A percentile compares a stretch with the other conserved stretches of the same genome.
These are phyloP conservation scores for Trichophyton benhamiae DNA, from an alignment of 2,329 filamentous ascomycete genomes.

Conservation along the genomic window DNA sequence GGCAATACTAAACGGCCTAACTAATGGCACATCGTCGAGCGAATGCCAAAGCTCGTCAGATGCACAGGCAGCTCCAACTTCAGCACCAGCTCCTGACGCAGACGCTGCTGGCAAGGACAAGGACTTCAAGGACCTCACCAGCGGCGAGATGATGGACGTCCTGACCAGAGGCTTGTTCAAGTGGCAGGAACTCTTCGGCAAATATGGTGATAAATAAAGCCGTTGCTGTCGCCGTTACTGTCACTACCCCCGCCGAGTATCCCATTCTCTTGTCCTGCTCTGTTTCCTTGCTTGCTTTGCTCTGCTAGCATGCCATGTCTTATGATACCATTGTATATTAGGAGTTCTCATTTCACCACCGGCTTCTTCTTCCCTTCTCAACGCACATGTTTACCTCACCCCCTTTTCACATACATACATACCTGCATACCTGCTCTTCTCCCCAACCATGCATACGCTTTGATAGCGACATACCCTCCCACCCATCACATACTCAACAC, in stretches of 20 bases:
- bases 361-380: conserved; percentile 9
- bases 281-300: neutral
- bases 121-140: conserved; percentile 64
- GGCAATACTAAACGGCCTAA: conserved; percentile 9
- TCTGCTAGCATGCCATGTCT: neutral
- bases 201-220: conserved; percentile 37
- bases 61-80: neutral
- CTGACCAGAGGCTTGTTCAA: conserved; percentile 67
- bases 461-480: neutral
- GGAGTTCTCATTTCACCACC: conserved; percentile 6
- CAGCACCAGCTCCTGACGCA: neutral
- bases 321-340: conserved; percentile 6
- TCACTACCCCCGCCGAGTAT: too few species aligned
- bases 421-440: neutral
- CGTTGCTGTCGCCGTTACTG: neutral
- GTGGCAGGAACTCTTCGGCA: conserved; percentile 65
- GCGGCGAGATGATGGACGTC: conserved; percentile 82
- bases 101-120: conserved; percentile 15
- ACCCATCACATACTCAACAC: neutral
- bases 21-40: neutral
- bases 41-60: neutral
- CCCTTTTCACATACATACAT: neutral
- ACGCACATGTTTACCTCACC: neutral
- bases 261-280: neutral
- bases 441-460: neutral